Evolutionary conservation across 2,329 filamentous ascomycete species (phyloP), one percentile per base, ranked within the genome.

Genomic region (Phialophora chinensis): DNA sequence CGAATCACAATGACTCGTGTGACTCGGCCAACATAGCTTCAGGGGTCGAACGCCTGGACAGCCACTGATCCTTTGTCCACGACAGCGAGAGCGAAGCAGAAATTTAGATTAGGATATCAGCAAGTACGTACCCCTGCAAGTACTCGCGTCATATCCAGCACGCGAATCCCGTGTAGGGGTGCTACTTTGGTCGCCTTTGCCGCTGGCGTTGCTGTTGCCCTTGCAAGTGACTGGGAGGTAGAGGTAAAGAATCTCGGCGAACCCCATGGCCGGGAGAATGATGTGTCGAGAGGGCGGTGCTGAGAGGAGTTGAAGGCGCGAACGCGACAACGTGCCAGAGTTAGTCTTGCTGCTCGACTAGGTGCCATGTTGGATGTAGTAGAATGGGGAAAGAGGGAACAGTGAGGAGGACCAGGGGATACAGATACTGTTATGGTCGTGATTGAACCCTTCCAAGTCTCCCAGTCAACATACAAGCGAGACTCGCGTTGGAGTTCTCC

Each of bases 101-200:
- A 20, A 25, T 1, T 2, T 3, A 29, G 17, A 23, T 2, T 3
- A 20, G 1, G 10, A 31, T 12, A 17, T 11, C 35, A 50, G 29
- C 4, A 20, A 33, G 27, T 38, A 85, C 90, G 80, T 83, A 97
- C 94, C 65, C 95, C 95, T 69, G 95, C 95, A 70, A 99, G 81
- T 1, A 99, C 95, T 80, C 95, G 87, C 3, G 94, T 98, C 93
- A 99, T 96, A 77, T 99, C 95, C 69, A 99, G 84, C 14, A 98
- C 93, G 63, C 91, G 88, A 73, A 95, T 90, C 0, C 95, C 95
- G 42, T 92, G 87, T 73, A 99, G 60, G n/a, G 68, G 84, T 25
- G 95, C 94, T 27, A 54, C 55, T 50, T 64, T 62, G 1, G 44
- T 60, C 2, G 31, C 49, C 31, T 61, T 53, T 17, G 59, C 20